Evolutionary conservation across 2,329 filamentous ascomycete species (phyloP).

Genomic region (Penicillium hordei): DNA sequence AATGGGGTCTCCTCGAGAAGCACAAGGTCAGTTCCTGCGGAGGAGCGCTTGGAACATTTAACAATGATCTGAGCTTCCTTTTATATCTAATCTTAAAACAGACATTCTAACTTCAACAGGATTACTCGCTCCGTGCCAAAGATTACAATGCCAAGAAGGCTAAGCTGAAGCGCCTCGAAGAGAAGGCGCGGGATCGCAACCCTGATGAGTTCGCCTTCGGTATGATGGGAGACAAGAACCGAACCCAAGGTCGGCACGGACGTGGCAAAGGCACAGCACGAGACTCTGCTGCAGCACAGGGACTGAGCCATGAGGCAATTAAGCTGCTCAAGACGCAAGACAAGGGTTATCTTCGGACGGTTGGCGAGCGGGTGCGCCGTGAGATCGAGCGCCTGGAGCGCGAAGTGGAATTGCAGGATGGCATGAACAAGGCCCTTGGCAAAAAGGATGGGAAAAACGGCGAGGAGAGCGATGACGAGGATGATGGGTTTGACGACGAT

Average conservation of each 20-base stretch:
- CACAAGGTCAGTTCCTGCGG: constrained; percentile 64
- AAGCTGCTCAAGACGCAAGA: constrained; percentile 67
- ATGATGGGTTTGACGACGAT: constrained; percentile 25
- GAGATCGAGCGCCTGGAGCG: constrained; percentile 53
- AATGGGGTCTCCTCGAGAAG: constrained; percentile 92
- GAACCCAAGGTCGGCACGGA: constrained; percentile 43
- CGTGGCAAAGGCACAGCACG: constrained; percentile 36
- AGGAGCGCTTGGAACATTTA: background rate
- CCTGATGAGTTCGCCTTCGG: constrained; percentile 67
- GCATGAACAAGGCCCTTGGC: constrained; percentile 35
- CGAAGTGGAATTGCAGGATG: constrained; percentile 45
- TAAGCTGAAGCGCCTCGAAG: constrained; percentile 58
- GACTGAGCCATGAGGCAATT: constrained; percentile 58
- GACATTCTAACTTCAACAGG: constrained; percentile 37
- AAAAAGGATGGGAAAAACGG: constrained; percentile 23
- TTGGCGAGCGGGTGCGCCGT: constrained; percentile 56
- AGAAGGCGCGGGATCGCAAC: constrained; percentile 62
- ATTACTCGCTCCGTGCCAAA: constrained; percentile 64
- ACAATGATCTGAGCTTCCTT: background rate
- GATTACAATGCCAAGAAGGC: constrained; percentile 64
- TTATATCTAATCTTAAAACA: background rate
- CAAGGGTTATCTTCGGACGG: constrained; percentile 60
- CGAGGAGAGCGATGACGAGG: constrained; percentile 23
- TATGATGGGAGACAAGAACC: constrained; percentile 57
- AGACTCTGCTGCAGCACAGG: constrained; percentile 43